phyloP scores from a whole-genome alignment of 257 asterid species.

The Parsonsia alboflavescens region DNA sequence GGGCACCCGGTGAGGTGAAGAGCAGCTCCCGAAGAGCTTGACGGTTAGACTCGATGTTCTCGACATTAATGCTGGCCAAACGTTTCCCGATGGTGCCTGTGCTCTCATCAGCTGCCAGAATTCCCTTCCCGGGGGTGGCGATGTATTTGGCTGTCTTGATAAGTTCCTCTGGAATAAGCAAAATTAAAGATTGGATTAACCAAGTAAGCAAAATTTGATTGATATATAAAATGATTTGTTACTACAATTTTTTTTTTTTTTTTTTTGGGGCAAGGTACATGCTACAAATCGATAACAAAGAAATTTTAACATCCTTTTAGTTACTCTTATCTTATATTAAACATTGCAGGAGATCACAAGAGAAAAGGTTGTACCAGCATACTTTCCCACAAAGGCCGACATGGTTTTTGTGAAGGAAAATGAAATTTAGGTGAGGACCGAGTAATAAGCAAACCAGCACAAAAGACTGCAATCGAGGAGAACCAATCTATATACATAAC shows the following conservation, averaged over 20 bases:
- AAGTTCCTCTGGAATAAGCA: slow-evolving; percentile 49
- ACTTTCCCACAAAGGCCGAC: slow-evolving; percentile 87
- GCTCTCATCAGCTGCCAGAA: slow-evolving; percentile 87
- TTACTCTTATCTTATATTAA: not conserved
- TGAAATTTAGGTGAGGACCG: not conserved
- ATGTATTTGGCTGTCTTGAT: slow-evolving; percentile 81
- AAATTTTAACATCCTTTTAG: no score
- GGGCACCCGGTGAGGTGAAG: slow-evolving; percentile 81
- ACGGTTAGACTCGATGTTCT: slow-evolving; percentile 76
- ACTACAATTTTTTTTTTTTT: no score
- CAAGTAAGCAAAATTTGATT: no score
- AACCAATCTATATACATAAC: slow-evolving; percentile 25
- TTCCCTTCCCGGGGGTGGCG: slow-evolving; percentile 84
- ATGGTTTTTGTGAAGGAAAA: slow-evolving; percentile 32
- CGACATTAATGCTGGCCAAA: slow-evolving; percentile 64
- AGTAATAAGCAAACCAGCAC: slow-evolving; percentile 6
- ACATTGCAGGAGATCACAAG: not conserved
- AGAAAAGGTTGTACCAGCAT: slow-evolving; percentile 47
- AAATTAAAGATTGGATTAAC: not conserved
- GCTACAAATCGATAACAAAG: no score
- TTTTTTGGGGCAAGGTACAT: no score
- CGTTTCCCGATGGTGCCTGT: slow-evolving; percentile 91
- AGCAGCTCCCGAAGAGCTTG: slow-evolving; percentile 85
- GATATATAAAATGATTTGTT: no score
- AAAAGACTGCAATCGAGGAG: slow-evolving; percentile 14